Evolutionary conservation across 1,139 yeast species (phyloP).

Genomic region (Geotrichum aggregatum): DNA sequence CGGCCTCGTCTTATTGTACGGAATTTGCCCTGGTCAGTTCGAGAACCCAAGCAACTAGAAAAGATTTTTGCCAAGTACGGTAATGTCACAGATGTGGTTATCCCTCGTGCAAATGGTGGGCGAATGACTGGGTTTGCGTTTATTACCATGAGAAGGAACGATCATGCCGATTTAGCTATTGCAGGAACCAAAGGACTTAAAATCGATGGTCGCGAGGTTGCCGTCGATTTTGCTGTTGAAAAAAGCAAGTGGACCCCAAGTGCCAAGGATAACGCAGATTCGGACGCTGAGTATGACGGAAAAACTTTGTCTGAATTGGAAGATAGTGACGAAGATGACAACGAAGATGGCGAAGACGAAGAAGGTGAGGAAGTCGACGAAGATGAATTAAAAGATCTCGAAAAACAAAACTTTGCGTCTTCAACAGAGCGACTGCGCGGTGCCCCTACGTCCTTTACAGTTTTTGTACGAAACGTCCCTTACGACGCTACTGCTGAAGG

Average conservation of each 20-base stretch:
- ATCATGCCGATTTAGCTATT: constrained; percentile 77
- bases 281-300: constrained; percentile 40
- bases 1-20: constrained; percentile 82
- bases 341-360: constrained; percentile 32
- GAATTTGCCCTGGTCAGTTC: constrained; percentile 93
- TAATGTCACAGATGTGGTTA: constrained; percentile 80
- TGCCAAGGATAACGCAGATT: constrained; percentile 42
- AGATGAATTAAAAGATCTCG: constrained; percentile 32
- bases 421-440: constrained; percentile 9
- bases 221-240: constrained; percentile 90
- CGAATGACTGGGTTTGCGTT: constrained; percentile 94
- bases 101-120: constrained; percentile 85
- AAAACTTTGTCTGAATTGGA: constrained; percentile 36
- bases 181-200: constrained; percentile 67
- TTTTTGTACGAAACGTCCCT: constrained; percentile 89
- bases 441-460: constrained; percentile 33
- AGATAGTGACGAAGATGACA: constrained; percentile 29
- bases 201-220: constrained; percentile 86
- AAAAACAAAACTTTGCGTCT: constrained; percentile 29
- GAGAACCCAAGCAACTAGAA: constrained; percentile 67
- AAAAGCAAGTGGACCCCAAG: constrained; percentile 70
- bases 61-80: constrained; percentile 75
- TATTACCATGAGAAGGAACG: constrained; percentile 78
- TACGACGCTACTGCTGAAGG: constrained; percentile 86
- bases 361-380: constrained; percentile 32